These are phyloP conservation scores for Ophiostoma ulmi DNA, from an alignment of 2,329 filamentous ascomycete species.

Conservation along the genomic window DNA sequence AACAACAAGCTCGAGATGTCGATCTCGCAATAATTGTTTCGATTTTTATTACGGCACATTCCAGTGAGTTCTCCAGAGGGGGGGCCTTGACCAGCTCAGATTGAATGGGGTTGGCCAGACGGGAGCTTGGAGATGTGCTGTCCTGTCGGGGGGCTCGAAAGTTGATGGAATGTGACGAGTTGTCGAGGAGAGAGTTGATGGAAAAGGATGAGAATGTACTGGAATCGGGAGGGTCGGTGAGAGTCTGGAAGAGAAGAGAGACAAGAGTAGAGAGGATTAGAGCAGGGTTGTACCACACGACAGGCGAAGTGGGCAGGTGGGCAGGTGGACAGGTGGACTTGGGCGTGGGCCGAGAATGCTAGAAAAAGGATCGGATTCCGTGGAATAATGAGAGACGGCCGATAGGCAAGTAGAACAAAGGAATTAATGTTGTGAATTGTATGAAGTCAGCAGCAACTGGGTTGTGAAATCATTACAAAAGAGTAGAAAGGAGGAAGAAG, in stretches of 20 bases:
- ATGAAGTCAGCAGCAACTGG: neutral
- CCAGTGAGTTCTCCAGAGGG: neutral
- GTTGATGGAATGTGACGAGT: conserved; percentile 2
- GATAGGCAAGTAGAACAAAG: neutral
- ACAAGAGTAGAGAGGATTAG: neutral
- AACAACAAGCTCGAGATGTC: neutral
- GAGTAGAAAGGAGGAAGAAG: neutral
- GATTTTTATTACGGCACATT: neutral
- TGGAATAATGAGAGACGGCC: neutral
- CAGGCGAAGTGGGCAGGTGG: neutral
- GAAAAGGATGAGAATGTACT: neutral
- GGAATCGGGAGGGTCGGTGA: neutral
- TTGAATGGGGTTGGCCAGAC: neutral
- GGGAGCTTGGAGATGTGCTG: neutral
- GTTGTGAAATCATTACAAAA: too few species aligned
- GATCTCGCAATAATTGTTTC: neutral
- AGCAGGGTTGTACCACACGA: neutral
- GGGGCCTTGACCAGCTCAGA: neutral
- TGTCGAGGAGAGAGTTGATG: neutral
- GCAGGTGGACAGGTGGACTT: neutral
- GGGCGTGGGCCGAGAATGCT: neutral
- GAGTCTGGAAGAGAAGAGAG: neutral
- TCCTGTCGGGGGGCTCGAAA: neutral
- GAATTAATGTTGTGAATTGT: neutral
- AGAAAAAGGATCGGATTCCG: neutral